Base-by-base conservation (phyloP, 192 early-diverging fungal genomes). In the Coemansia sp. region DNA sequence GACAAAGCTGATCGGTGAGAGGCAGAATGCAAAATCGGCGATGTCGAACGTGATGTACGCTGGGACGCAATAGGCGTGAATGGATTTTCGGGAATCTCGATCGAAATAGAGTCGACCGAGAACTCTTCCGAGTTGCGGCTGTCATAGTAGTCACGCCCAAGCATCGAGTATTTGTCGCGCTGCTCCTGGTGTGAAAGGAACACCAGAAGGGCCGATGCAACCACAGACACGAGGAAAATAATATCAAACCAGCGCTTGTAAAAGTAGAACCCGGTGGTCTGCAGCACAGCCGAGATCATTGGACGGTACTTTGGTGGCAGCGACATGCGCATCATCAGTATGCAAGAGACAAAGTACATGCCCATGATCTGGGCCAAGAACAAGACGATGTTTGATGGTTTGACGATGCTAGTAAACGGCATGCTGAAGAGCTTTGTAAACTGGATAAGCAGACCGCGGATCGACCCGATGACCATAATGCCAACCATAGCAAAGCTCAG, bases 241-340 rank as follows among this genome's bases (percentile, higher is more conserved):
- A 90, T 81, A 73, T 98, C 95, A 55, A 93, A 94, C 95, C 94
- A 96, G 47, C 86, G 87, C 63, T 91, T 87, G 72, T 93, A 98
- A 66, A 92, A 96, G 67, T 90, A 80, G 58, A 96, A 93, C 49
- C 94, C 90, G 14, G 94, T 85, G 12, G 86, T 80, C 22, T 88
- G 89, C 53, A 96, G 67, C 0, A 92, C 85, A 11, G 85, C 85
- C 1, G 89, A 89, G 41, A 93, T 91, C 60, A 92, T 87, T 19
- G 83, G 84, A 13, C 92, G 77, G 68, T 93, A 91, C 62, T 94
- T 86, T 13, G 81, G 71, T 14, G 95, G 93, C 59, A 97, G 47
- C 46, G 82, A 93, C 73, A 90, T 86, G 53, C 93, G 85, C 87
- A 98, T 89, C 87, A 96, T 92, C 25, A 98, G 71, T 9, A 98